phyloP scores from a whole-genome alignment of 2,329 filamentous ascomycete genomes.

The Penicillium janthinellum region DNA sequence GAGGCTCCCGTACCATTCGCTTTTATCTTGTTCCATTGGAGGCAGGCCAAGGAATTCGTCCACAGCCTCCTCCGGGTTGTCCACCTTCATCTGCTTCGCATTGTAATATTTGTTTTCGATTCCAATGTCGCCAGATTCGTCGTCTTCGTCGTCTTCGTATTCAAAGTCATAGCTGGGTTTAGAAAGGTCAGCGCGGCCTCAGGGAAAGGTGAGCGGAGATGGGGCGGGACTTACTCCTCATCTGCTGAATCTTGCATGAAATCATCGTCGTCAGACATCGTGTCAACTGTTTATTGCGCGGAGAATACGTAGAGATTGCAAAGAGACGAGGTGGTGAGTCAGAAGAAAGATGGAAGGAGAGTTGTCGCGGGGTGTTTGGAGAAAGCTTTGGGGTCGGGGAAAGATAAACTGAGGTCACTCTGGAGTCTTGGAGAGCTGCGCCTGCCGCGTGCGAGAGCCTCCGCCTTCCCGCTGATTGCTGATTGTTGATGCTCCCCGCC shows the following conservation, averaged over 20 bases:
- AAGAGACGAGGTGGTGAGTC: neutral
- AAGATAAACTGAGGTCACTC: conserved; percentile 18
- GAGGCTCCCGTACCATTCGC: conserved; percentile 69
- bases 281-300: conserved; percentile 1
- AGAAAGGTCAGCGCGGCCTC: conserved; percentile 27
- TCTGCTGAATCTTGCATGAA: conserved; percentile 93
- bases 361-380: conserved; percentile 2
- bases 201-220: conserved; percentile 6
- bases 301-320: conserved; percentile 5
- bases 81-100: conserved; percentile 91
- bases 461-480: conserved; percentile 16
- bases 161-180: conserved; percentile 82
- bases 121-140: conserved; percentile 83
- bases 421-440: neutral
- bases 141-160: conserved; percentile 91
- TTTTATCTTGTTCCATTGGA: conserved; percentile 82
- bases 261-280: conserved; percentile 82
- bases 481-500: conserved; percentile 1
- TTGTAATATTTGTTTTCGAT: conserved; percentile 99
- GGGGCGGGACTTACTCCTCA: conserved; percentile 65
- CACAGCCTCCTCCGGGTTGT: conserved; percentile 84
- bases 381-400: conserved; percentile 13
- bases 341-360: conserved; percentile 13
- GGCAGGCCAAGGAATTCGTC: conserved; percentile 90
- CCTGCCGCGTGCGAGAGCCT: conserved; percentile 5